phyloP scores from a whole-genome alignment of 2,329 filamentous ascomycete species.

The Fusarium liriodendri region DNA sequence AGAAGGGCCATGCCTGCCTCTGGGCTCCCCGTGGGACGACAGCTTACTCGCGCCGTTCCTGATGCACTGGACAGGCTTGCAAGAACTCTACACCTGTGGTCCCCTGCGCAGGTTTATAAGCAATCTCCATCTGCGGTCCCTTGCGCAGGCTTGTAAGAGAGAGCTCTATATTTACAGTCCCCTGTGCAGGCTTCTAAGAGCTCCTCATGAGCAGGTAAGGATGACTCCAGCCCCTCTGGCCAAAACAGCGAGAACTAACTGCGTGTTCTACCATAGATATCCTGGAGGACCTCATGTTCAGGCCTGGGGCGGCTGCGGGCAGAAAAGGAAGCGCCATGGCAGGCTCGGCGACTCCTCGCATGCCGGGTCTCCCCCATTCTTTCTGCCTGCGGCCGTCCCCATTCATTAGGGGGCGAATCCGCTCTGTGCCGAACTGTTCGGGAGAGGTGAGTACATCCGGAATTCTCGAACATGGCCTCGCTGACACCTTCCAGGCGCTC shows the following conservation, averaged over 20 bases:
- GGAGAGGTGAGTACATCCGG: not conserved
- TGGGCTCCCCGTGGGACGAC: too few relatives aligned
- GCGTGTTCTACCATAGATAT: not conserved
- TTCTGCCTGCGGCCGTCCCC: not conserved
- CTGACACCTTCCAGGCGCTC: not conserved
- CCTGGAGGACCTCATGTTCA: not conserved
- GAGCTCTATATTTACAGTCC: too few relatives aligned
- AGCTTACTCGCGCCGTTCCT: too few relatives aligned
- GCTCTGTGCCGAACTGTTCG: not conserved
- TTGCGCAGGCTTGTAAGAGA: not conserved
- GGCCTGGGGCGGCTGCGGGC: not conserved
- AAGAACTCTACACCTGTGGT: too few relatives aligned
- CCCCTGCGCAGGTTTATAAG: too few relatives aligned
- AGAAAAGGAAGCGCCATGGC: not conserved
- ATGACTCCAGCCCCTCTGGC: not conserved
- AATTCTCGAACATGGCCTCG: not conserved
- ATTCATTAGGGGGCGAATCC: not conserved
- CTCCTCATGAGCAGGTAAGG: not conserved
- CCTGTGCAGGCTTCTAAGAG: not conserved
- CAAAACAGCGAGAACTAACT: not conserved
- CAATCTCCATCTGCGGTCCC: too few relatives aligned
- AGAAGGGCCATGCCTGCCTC: too few relatives aligned
- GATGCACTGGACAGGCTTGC: too few relatives aligned
- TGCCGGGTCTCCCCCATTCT: not conserved
- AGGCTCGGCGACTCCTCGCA: not conserved